Evolutionary conservation across 2,329 filamentous ascomycete genomes (phyloP), one percentile per base, ranked within the genome.

Genomic region (Exophiala sp.): DNA sequence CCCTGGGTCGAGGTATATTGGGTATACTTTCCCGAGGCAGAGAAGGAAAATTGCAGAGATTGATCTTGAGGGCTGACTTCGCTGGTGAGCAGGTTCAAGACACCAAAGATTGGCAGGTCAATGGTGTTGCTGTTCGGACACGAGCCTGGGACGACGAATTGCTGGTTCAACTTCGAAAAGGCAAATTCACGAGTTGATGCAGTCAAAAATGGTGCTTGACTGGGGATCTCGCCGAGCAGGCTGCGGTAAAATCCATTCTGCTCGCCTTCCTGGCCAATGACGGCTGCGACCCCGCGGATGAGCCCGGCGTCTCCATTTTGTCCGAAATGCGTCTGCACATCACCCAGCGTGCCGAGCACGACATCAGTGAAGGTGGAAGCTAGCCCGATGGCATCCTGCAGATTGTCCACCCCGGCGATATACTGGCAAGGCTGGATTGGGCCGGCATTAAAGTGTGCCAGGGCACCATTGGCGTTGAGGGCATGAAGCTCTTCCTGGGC

Each of bases 241-340:
- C 70, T 60, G 43, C 83, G 80, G 72, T 79, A 88, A 70, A 78
- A 86, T 37, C 84, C 85, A 55, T 82, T 78, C 62, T 88, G 85
- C 64, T 86, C 80, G 51, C 82, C 85, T 70, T 88, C 83, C 61
- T 88, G 82, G n/a, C 82, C 84, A 48, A 86, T 78, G 52, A 84
- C 74, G 2, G 81, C 79, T 1, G 76, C 73, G 43, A 86, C 66
- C 18, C 74, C 69, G 22, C 77, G 77, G 18, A 84, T 77, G 1
- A 83, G 69, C 2, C 65, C 74, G 5, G 66, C 62, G 50, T 82
- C 78, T 5, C 75, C 74, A 49, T 78, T 78, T 21, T 69, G 63
- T 11, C 77, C 78, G 39, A 86, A 79, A 22, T 75, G 66, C 34
- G 79, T 71, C 19, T 76, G 72, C 4, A 81, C 78, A 48, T 83